These are phyloP conservation scores for Moricandia arvensis DNA, from an alignment of 345 rosid species.

Conservation along the genomic window DNA sequence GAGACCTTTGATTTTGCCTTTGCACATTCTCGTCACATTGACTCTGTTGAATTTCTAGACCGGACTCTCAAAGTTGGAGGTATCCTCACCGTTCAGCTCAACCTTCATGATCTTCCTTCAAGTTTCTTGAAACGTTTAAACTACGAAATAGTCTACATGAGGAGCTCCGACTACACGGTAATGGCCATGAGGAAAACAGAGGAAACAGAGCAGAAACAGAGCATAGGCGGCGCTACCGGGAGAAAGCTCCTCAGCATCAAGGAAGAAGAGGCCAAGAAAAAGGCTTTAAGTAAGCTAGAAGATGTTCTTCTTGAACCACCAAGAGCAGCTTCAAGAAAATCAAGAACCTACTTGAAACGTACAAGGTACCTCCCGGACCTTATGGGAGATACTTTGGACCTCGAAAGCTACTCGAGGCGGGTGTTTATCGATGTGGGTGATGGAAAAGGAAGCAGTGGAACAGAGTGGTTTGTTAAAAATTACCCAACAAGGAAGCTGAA, in stretches of 20 bases:
- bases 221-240: slow-evolving; percentile 16
- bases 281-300: slow-evolving; percentile 59
- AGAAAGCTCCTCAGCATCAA: slow-evolving; percentile 40
- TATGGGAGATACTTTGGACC: slow-evolving; percentile 56
- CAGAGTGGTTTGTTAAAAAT: slow-evolving; percentile 58
- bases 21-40: slow-evolving; percentile 36
- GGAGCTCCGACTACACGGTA: slow-evolving; percentile 39
- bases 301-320: slow-evolving; percentile 85
- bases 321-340: slow-evolving; percentile 60
- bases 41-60: slow-evolving; percentile 49
- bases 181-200: slow-evolving; percentile 57
- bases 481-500: slow-evolving; percentile 67
- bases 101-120: slow-evolving; percentile 28
- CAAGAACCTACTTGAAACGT: slow-evolving; percentile 52
- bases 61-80: slow-evolving; percentile 66
- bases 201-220: neutral
- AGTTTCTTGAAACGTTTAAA: slow-evolving; percentile 42
- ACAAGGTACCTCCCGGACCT: slow-evolving; percentile 61
- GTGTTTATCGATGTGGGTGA: slow-evolving; percentile 64
- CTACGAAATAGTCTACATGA: slow-evolving; percentile 50
- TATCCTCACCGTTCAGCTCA: slow-evolving; percentile 42
- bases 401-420: slow-evolving; percentile 58
- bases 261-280: slow-evolving; percentile 46
- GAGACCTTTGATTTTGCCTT: slow-evolving; percentile 53
- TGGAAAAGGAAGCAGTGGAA: slow-evolving; percentile 50